These are phyloP conservation scores for Wickerhamiella lipophila DNA, from an alignment of 805 yeast species.

Conservation along the genomic window DNA sequence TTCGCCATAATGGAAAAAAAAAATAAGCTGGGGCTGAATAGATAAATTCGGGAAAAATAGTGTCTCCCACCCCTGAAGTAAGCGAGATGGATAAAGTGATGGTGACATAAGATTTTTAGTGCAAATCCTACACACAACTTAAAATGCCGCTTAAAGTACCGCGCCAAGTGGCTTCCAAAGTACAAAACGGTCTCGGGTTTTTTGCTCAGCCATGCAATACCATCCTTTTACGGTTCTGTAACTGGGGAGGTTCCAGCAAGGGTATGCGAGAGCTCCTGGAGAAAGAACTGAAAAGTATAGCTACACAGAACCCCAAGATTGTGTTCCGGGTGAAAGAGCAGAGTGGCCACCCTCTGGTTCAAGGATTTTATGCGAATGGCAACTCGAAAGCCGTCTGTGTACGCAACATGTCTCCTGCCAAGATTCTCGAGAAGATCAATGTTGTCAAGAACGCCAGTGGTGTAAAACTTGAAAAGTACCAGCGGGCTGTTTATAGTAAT, in stretches of 20 bases:
- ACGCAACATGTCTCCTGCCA: conserved; percentile 50
- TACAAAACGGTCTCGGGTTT: conserved; percentile 28
- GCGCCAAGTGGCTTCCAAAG: conserved; percentile 5
- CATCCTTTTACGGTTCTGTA: conserved; percentile 70
- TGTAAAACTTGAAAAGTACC: conserved; percentile 41
- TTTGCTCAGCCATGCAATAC: conserved; percentile 45
- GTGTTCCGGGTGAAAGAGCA: conserved; percentile 58
- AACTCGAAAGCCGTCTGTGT: conserved; percentile 53
- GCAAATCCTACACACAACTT: background rate
- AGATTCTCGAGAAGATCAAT: conserved; percentile 52
- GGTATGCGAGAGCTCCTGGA: conserved; percentile 62
- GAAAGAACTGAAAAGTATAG: conserved; percentile 41
- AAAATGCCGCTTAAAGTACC: conserved; percentile 8
- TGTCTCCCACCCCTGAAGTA: no score
- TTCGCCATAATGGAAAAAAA: conserved; percentile 12
- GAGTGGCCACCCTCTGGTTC: conserved; percentile 71
- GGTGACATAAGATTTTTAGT: background rate
- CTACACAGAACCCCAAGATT: conserved; percentile 48
- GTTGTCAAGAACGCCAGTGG: conserved; percentile 62
- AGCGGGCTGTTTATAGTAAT: conserved; percentile 66
- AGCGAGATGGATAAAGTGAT: background rate
- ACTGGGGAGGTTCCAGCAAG: conserved; percentile 89
- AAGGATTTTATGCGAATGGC: conserved; percentile 44
- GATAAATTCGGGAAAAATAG: no score
- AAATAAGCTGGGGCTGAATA: background rate